Conservation (phyloP, 345 rosid genomes). For the Zanthoxylum bungeanum region DNA sequence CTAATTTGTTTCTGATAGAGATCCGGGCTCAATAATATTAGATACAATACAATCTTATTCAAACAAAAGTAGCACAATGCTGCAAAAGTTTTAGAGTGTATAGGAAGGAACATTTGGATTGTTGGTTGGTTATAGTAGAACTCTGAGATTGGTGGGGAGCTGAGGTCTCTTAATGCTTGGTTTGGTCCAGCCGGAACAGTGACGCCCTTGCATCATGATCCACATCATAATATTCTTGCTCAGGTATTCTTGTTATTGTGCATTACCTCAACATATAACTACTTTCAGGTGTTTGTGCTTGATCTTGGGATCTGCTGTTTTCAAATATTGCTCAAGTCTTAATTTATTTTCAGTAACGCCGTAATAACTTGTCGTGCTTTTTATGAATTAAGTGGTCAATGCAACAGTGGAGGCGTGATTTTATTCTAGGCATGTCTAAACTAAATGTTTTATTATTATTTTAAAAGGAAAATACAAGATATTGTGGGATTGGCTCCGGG, state of each 20-base stretch:
- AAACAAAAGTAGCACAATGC: not conserved
- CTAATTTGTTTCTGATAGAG: not conserved
- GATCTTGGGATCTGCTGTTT: not conserved
- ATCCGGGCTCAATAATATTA: not conserved
- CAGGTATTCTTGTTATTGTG: slow-evolving; percentile 52
- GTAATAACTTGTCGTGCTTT: not conserved
- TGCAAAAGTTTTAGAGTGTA: not conserved
- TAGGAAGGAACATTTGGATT: slow-evolving; percentile 1
- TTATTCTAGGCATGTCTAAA: too few species aligned
- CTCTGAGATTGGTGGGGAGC: slow-evolving; percentile 66
- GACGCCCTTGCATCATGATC: slow-evolving; percentile 97
- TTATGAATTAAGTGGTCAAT: not conserved
- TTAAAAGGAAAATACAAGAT: too few species aligned
- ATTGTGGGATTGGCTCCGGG: too few species aligned
- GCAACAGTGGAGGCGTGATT: too few species aligned
- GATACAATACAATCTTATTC: slow-evolving; percentile 4
- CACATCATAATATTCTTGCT: slow-evolving; percentile 93
- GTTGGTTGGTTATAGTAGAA: not conserved
- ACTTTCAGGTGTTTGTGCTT: not conserved
- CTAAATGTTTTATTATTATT: too few species aligned
- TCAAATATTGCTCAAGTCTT: not conserved
- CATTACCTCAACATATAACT: not conserved
- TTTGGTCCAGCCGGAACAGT: slow-evolving; percentile 96
- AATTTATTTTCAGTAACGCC: not conserved
- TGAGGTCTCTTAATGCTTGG: slow-evolving; percentile 90